A percentile compares a stretch with the other conserved stretches of the same genome.
Evolutionary conservation across 805 yeast species (phyloP).

Genomic region (Cyberlindnera misumaiensis): DNA sequence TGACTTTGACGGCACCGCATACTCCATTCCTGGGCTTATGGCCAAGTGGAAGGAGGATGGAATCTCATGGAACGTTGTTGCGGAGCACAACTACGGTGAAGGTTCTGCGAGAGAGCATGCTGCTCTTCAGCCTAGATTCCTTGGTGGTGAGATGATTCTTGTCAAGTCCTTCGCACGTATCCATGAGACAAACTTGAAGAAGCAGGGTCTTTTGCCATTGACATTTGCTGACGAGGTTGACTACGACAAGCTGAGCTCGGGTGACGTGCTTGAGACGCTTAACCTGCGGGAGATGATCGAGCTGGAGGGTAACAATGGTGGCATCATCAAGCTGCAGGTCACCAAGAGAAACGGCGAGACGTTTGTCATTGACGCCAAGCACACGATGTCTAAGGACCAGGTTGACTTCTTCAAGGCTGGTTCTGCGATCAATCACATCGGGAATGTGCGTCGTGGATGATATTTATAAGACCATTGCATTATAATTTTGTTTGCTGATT

Average conservation of each 20-base stretch:
- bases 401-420: slow-evolving; percentile 95
- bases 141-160: slow-evolving; percentile 83
- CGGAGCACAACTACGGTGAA: slow-evolving; percentile 98
- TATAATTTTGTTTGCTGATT: not conserved
- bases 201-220: slow-evolving; percentile 95
- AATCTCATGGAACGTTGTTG: slow-evolving; percentile 91
- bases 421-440: slow-evolving; percentile 90
- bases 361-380: slow-evolving; percentile 71
- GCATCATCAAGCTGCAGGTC: slow-evolving; percentile 61
- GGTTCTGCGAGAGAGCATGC: slow-evolving; percentile 99
- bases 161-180: slow-evolving; percentile 97
- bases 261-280: slow-evolving; percentile 72
- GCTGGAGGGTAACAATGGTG: slow-evolving; percentile 85
- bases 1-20: slow-evolving; percentile 73
- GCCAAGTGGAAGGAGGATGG: slow-evolving; percentile 84
- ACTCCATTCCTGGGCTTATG: slow-evolving; percentile 93
- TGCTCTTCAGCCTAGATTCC: slow-evolving; percentile 88
- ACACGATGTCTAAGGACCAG: slow-evolving; percentile 96
- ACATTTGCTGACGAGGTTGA: slow-evolving; percentile 88
- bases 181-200: slow-evolving; percentile 95
- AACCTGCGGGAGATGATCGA: slow-evolving; percentile 70
- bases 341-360: slow-evolving; percentile 67
- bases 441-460: slow-evolving; percentile 41
- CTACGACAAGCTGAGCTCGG: slow-evolving; percentile 71
- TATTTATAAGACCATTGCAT: slow-evolving; percentile 1